Evolutionary conservation across 2,329 filamentous ascomycete species (phyloP), one percentile per base, ranked within the genome.

Genomic region (Coniochaeta sp.): DNA sequence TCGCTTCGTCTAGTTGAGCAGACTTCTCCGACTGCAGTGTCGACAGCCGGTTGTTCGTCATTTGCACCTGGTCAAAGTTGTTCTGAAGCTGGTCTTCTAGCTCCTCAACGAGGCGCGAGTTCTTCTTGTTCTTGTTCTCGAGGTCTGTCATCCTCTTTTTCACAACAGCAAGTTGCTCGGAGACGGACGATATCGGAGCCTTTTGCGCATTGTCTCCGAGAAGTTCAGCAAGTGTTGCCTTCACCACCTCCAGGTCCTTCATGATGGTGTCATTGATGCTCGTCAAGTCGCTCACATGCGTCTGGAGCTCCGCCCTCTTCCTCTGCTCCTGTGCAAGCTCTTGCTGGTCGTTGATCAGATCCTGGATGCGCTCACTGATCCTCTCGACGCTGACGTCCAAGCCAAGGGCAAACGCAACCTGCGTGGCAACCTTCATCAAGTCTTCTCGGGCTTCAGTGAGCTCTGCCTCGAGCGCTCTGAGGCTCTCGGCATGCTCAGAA

Each of bases 11-110:
- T 40, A 96, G 76, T 67, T 93, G 87, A 58, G 81, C 80, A 62
- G 87, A 84, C 56, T 89, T 87, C 74, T 93, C 89, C 19, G 85
- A 84, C 70, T 92, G 88, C 57, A 93, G 80, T 56, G 89, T 88
- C 58, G 93, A 97, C 59, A 98, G 78, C 59, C 93, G 87, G 76
- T 96, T 96, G 73, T 85, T 92, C 14, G 88, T 87, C 62, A 86
- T 80, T 70, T 97, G 91, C 62, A 93, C 92, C 72, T 96, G 90
- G 70, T 99, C 95, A 74, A 92, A 99, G 76, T 95, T 97, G 71
- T 84, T 91, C 70, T 93, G 93, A 59, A 99, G 86, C 74, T 99
- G 95, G 68, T 98, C 93, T 74, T 99, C 95, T 6, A 99, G 86
- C 75, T 99, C 93, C 72, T 98, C 91, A 9, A 99, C 91, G 14